phyloP scores from a whole-genome alignment of 495 filamentous ascomycete genomes.

The Lophiostoma macrostomum region DNA sequence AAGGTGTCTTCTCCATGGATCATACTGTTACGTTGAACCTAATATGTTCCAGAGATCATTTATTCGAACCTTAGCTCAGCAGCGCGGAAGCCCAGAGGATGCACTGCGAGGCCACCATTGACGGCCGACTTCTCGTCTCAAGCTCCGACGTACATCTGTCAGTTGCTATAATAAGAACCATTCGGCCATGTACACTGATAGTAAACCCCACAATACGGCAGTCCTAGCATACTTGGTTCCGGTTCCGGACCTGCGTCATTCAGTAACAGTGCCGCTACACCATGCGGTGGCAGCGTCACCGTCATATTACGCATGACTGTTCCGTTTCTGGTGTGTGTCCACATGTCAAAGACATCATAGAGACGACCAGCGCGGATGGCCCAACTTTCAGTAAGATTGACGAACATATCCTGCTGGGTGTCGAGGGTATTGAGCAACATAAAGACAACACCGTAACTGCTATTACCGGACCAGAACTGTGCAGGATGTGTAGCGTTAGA shows the following conservation, averaged over 20 bases:
- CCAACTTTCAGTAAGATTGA: conserved; percentile 33
- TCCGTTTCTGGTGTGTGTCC: conserved; percentile 22
- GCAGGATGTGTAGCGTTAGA: conserved; percentile 27
- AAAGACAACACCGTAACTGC: conserved; percentile 30
- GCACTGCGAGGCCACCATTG: too few relatives aligned
- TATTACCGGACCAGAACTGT: conserved; percentile 31
- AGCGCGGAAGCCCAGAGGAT: too few relatives aligned
- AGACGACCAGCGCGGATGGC: conserved; percentile 25
- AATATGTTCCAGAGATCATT: too few relatives aligned
- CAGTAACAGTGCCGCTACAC: conserved; percentile 27
- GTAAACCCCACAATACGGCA: conserved; percentile 12
- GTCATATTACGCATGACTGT: conserved; percentile 25
- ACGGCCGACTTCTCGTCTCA: too few relatives aligned
- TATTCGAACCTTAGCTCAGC: too few relatives aligned
- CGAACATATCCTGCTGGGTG: conserved; percentile 16
- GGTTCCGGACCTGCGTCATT: conserved; percentile 32
- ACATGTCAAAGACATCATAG: conserved; percentile 34
- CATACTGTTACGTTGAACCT: too few relatives aligned
- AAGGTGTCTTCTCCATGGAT: too few relatives aligned
- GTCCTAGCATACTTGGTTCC: background rate
- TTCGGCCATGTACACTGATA: conserved; percentile 11
- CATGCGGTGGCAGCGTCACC: conserved; percentile 25
- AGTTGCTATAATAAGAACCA: conserved; percentile 9
- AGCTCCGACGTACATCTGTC: too few relatives aligned
- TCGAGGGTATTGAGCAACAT: conserved; percentile 31